A percentile compares a stretch with the other conserved stretches of the same genome.
Conservation (phyloP, 176 grass and related monocot genomes). For the Aegilops umbellulata region DNA sequence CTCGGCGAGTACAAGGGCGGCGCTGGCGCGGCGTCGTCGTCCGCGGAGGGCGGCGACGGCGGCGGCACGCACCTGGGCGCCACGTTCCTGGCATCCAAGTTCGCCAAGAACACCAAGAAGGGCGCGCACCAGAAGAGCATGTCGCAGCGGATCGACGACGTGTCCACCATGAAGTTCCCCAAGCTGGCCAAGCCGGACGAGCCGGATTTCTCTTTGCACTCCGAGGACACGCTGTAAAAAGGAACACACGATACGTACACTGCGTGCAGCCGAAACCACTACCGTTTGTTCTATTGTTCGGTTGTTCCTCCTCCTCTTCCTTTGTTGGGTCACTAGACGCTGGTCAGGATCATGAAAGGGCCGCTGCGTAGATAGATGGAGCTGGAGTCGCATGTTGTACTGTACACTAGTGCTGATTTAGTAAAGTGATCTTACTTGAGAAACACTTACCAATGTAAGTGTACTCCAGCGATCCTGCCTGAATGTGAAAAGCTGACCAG, state of each 20-base stretch:
- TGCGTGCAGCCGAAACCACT: neutral
- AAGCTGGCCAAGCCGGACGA: constrained; percentile 91
- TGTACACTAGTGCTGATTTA: constrained; percentile 46
- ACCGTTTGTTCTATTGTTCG: neutral
- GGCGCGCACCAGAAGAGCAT: constrained; percentile 34
- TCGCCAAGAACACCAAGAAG: constrained; percentile 81
- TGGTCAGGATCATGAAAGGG: constrained; percentile 13
- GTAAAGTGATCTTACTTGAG: constrained; percentile 15
- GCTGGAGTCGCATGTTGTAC: neutral
- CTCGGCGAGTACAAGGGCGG: constrained; percentile 18
- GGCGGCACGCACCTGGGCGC: constrained; percentile 37
- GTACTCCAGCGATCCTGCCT: neutral
- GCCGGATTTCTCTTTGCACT: constrained; percentile 75
- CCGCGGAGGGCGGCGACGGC: constrained; percentile 11
- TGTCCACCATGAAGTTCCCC: constrained; percentile 61
- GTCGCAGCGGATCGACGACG: constrained; percentile 31
- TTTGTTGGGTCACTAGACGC: neutral
- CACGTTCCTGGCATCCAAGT: constrained; percentile 75
- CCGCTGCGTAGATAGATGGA: constrained; percentile 16
- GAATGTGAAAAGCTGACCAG: neutral
- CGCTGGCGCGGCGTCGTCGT: neutral
- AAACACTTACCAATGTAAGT: too few species aligned
- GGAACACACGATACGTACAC: neutral
- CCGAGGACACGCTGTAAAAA: constrained; percentile 51
- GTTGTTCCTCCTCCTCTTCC: neutral